Percentiles rank a stretch among this genome's conserved stretches.
Conservation (phyloP, 768 basidiomycete genomes). For the Amanita pseudoporphyria region DNA sequence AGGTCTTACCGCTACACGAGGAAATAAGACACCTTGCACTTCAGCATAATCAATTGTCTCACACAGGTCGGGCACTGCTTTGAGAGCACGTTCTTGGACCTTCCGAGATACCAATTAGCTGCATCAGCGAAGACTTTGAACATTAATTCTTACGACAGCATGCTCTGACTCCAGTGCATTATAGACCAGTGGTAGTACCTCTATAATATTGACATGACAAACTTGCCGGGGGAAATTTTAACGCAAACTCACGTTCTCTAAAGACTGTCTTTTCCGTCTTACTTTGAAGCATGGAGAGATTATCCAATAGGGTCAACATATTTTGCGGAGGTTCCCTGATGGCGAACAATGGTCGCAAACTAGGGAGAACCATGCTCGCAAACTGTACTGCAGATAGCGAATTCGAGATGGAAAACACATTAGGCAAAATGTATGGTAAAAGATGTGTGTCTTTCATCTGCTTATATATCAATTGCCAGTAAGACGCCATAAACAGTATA, state of each 20-base stretch:
- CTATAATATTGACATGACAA: slow-evolving; percentile 30
- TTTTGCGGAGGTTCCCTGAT: slow-evolving; percentile 96
- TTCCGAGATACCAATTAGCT: slow-evolving; percentile 18
- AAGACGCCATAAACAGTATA: not conserved
- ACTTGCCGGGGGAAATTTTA: not conserved
- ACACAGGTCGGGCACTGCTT: slow-evolving; percentile 76
- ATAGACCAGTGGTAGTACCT: slow-evolving; percentile 94
- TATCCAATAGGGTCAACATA: slow-evolving; percentile 90
- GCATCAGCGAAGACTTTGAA: not conserved
- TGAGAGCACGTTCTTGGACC: slow-evolving; percentile 90
- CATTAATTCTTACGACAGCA: slow-evolving; percentile 43
- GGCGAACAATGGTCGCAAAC: slow-evolving; percentile 80
- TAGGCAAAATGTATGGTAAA: slow-evolving; percentile 91
- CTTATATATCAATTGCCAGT: slow-evolving; percentile 4
- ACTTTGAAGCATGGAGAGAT: slow-evolving; percentile 73
- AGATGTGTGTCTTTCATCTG: slow-evolving; percentile 93
- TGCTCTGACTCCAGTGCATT: slow-evolving; percentile 96
- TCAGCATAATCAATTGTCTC: slow-evolving; percentile 94
- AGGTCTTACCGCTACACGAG: slow-evolving; percentile 76
- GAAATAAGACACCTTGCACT: slow-evolving; percentile 83
- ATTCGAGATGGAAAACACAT: slow-evolving; percentile 84
- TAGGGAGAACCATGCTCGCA: slow-evolving; percentile 70
- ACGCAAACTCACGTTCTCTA: slow-evolving; percentile 65
- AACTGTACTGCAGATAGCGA: slow-evolving; percentile 76
- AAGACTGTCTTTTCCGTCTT: slow-evolving; percentile 87